Evolutionary conservation across 192 early-diverging fungal genomes (phyloP).

Genomic region (Umbelopsis sp.): DNA sequence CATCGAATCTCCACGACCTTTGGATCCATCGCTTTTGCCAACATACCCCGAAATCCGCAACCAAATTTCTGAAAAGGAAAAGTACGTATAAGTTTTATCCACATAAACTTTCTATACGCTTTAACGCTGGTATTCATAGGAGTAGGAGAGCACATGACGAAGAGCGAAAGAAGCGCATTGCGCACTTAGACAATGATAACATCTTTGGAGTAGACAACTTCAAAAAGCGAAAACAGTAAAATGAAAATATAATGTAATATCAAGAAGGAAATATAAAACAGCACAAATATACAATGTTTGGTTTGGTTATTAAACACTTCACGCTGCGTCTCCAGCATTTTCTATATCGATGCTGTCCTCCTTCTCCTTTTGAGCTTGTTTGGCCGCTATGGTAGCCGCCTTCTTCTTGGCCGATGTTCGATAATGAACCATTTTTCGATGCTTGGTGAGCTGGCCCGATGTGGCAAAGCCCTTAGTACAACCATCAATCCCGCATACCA

Average conservation of each 20-base stretch:
- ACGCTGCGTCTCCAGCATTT: conserved; percentile 8
- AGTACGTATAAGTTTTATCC: conserved; percentile 25
- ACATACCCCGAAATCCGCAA: conserved; percentile 62
- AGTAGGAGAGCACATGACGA: conserved; percentile 30
- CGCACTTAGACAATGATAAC: conserved; percentile 23
- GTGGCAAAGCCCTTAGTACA: conserved; percentile 44
- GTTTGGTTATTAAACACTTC: background rate
- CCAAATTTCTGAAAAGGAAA: conserved; percentile 39
- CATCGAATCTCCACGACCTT: conserved; percentile 62
- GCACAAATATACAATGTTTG: background rate
- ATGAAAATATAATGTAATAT: background rate
- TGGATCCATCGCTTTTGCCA: conserved; percentile 53
- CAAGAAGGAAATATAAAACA: background rate
- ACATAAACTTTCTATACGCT: background rate
- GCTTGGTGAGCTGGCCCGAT: conserved; percentile 42
- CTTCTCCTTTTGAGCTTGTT: conserved; percentile 16
- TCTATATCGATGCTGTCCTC: conserved; percentile 14
- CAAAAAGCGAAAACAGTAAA: conserved; percentile 15
- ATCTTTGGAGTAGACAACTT: conserved; percentile 2
- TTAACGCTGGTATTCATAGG: conserved; percentile 3
- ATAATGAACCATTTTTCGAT: conserved; percentile 47
- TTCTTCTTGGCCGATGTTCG: conserved; percentile 36
- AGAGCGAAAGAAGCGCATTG: conserved; percentile 33
- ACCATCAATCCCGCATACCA: conserved; percentile 41
- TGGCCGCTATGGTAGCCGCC: conserved; percentile 26